Conservation (phyloP, 2,329 filamentous ascomycete genomes). For the Fusarium graminum region DNA sequence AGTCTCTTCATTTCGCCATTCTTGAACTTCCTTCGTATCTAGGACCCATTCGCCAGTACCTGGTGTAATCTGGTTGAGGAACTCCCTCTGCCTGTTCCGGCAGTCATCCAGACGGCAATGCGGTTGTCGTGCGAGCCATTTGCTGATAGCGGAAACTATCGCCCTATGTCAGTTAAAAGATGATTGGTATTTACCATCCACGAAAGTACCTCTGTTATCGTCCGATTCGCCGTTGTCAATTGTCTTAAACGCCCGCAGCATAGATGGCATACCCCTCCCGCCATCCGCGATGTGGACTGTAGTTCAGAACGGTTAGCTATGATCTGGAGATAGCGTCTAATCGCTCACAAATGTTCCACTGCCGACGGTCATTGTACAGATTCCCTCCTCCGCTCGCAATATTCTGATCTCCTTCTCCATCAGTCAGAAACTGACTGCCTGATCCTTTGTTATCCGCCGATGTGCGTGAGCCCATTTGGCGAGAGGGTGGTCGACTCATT, state of each 20-base stretch:
- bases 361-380: background rate
- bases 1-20: background rate
- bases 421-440: background rate
- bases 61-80: background rate
- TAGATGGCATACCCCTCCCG: too few relatives aligned
- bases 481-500: background rate
- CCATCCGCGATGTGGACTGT: too few relatives aligned
- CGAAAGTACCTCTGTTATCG: background rate
- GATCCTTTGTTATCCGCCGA: background rate
- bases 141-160: background rate
- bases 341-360: background rate
- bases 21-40: background rate
- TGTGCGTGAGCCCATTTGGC: background rate
- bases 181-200: too few relatives aligned
- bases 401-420: background rate
- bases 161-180: background rate
- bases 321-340: background rate
- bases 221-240: too few relatives aligned
- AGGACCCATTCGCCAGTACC: background rate
- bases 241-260: too few relatives aligned
- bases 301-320: too few relatives aligned
- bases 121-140: background rate
- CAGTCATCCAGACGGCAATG: background rate
- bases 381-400: background rate
- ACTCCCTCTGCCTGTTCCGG: background rate